Percentiles rank a stretch among this genome's conserved stretches.
phyloP scores from a whole-genome alignment of 345 rosid species.

The Syzygium oleosum region DNA sequence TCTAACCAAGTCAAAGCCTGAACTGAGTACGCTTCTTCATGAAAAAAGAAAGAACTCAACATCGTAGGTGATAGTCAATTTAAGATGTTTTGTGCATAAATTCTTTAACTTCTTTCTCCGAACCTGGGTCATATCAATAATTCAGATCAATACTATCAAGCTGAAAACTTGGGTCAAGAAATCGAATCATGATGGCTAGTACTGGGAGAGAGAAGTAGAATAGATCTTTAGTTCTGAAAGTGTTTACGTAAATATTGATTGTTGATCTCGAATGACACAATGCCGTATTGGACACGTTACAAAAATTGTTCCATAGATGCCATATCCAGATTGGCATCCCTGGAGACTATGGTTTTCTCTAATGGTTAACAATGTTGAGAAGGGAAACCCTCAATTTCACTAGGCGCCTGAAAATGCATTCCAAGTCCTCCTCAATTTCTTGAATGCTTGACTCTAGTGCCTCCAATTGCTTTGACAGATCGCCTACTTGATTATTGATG shows the following conservation, averaged over 20 bases:
- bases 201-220: too few species aligned
- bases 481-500: background rate
- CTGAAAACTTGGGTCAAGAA: too few species aligned
- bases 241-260: background rate
- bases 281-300: background rate
- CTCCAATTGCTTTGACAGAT: conserved; percentile 1
- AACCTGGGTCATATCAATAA: too few species aligned
- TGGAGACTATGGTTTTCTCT: background rate
- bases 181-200: too few species aligned
- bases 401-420: conserved; percentile 8
- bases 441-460: conserved; percentile 1
- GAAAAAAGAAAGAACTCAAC: too few species aligned
- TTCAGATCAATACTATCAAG: too few species aligned
- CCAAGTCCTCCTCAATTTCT: conserved; percentile 6
- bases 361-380: background rate
- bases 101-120: background rate
- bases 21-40: too few species aligned
- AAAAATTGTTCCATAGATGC: background rate
- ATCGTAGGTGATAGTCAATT: too few species aligned
- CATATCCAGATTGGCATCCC: background rate
- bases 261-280: background rate
- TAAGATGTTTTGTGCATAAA: background rate
- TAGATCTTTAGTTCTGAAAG: too few species aligned
- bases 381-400: conserved; percentile 5
- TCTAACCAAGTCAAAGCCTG: too few species aligned